phyloP scores from a whole-genome alignment of 2,329 filamentous ascomycete species.

The Plectosphaerella sp. region DNA sequence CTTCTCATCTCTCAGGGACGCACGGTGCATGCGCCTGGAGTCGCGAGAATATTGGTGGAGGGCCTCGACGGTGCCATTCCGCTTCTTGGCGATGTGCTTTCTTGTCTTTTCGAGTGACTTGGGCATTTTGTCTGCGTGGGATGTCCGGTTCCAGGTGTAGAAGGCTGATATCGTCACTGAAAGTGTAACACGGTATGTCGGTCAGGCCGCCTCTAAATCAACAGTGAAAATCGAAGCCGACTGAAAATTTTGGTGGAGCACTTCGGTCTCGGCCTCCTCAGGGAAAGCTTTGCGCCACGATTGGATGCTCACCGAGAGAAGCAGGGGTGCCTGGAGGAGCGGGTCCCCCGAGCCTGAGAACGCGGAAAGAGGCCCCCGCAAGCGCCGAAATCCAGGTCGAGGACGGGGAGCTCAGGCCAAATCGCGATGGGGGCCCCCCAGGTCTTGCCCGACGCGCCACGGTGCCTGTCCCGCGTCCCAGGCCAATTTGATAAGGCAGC shows the following conservation, averaged over 20 bases:
- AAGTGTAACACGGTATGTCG: not conserved
- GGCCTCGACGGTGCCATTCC: constrained; percentile 64
- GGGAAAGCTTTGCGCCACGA: too few relatives aligned
- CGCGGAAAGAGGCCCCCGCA: too few relatives aligned
- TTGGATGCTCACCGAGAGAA: too few relatives aligned
- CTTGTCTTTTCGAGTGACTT: constrained; percentile 76
- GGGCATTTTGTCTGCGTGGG: constrained; percentile 51
- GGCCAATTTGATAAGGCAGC: too few relatives aligned
- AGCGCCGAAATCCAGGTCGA: too few relatives aligned
- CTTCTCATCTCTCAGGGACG: constrained; percentile 76
- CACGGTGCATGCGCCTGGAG: constrained; percentile 74
- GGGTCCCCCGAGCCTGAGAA: too few relatives aligned
- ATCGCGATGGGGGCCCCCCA: too few relatives aligned
- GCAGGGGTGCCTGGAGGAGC: too few relatives aligned
- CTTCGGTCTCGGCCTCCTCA: too few relatives aligned
- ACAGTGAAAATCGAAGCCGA: not conserved
- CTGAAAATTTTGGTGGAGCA: not conserved
- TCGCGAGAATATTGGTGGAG: constrained; percentile 89
- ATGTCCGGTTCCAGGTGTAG: not conserved
- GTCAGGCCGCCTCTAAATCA: not conserved
- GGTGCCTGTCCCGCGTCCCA: too few relatives aligned
- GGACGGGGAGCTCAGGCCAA: too few relatives aligned
- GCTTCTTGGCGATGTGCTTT: constrained; percentile 89
- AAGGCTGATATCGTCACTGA: not conserved
- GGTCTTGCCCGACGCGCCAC: too few relatives aligned